Evolutionary conservation across 495 filamentous ascomycete species (phyloP), one percentile per base, ranked within the genome.

Genomic region (Choiromyces venosus): DNA sequence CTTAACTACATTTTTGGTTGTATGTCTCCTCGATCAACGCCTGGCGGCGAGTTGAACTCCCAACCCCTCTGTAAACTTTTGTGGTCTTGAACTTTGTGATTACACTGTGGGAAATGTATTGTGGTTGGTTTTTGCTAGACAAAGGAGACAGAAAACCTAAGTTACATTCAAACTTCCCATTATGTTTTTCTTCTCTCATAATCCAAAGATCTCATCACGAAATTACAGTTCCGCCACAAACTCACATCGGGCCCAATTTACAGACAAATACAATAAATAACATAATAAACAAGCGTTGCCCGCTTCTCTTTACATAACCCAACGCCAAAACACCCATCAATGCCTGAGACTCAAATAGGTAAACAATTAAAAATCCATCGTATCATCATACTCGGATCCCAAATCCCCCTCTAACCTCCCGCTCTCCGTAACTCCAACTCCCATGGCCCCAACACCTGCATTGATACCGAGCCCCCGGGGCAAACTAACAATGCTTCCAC

Each of bases 381-480:
- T 77, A 61, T 75, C 74, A 66, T 77, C 75, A 65, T 77, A 77
- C 56, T 77, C 68, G 4, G 75, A 77, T 35, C 75, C 75, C 44
- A 77, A 76, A 39, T 69, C 72, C 2, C 73, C 75, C 65, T 76
- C 56, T 61, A 72, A 38, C 36, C 75, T 76, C n/a, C 73, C 68
- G 2, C 73, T 71, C 52, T 69, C 35, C 29, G 72, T 75, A 39
- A 74, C 56, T 65, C 56, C 74, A 14, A 61, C 52, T 29, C 52
- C 52, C 52, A 61, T 16, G 25, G 12, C 52, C 25, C 52, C 52
- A 33, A 61, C 25, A 33, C 52, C 52, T 12, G 52, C 52, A 61
- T 12, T 14, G 35, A 70, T 74, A n/a, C 52, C 73, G 37, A 71
- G 39, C 19, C 75, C 73, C 37, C 61, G 76, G 40, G 75, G 75